Percentiles rank a stretch among this genome's conserved stretches.
Evolutionary conservation across 1,284 basidiomycete genomes (phyloP).

Genomic region (Inonotus obliquus): DNA sequence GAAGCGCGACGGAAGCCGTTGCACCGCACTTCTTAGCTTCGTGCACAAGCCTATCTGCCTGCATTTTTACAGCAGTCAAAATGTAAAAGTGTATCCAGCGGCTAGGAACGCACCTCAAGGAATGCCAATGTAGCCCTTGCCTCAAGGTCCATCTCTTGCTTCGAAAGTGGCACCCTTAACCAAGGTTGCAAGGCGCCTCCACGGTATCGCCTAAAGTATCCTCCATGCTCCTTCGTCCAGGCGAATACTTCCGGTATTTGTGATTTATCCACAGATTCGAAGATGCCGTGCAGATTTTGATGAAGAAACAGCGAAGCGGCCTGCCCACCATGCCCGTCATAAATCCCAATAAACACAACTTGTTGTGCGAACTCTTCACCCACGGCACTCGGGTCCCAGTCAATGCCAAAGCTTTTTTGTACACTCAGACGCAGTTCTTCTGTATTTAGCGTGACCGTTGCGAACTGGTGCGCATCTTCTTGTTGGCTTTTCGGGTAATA

Average conservation of each 20-base stretch:
- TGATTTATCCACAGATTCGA: constrained; percentile 68
- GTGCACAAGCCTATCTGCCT: constrained; percentile 60
- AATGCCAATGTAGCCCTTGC: constrained; percentile 83
- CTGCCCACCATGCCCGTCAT: constrained; percentile 85
- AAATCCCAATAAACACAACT: constrained; percentile 82
- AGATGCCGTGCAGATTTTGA: constrained; percentile 73
- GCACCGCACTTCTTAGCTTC: constrained; percentile 74
- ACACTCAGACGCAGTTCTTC: constrained; percentile 65
- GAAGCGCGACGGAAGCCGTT: constrained; percentile 84
- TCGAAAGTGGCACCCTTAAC: constrained; percentile 41
- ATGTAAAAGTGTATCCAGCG: not conserved
- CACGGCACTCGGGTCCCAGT: constrained; percentile 67
- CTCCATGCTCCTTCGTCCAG: constrained; percentile 75
- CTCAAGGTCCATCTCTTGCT: constrained; percentile 66
- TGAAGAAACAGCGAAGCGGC: constrained; percentile 73
- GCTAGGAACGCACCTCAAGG: constrained; percentile 58
- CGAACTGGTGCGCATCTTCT: constrained; percentile 80
- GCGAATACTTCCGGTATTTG: constrained; percentile 71
- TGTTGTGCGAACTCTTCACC: constrained; percentile 65
- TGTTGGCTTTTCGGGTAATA: constrained; percentile 49
- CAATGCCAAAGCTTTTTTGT: constrained; percentile 54
- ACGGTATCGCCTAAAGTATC: constrained; percentile 84
- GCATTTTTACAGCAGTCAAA: constrained; percentile 11
- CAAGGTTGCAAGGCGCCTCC: constrained; percentile 76
- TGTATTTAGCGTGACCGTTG: constrained; percentile 68